Evolutionary conservation across 2,329 filamentous ascomycete genomes (phyloP).

Genomic region (Seiridium unicorne): DNA sequence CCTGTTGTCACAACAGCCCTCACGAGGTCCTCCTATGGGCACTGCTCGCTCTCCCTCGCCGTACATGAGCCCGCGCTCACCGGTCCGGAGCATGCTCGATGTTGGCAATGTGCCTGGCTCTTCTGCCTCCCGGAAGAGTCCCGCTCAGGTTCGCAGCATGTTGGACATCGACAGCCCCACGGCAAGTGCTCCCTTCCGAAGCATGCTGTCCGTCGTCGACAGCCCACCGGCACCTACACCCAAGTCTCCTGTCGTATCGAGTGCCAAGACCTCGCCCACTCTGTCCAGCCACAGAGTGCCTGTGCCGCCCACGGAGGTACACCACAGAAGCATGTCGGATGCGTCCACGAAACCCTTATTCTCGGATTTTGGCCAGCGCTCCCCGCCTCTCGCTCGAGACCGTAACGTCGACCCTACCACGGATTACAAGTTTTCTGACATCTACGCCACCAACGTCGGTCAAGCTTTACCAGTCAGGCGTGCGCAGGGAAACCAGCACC

Average conservation of each 20-base stretch:
- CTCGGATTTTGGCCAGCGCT: slow-evolving; percentile 42
- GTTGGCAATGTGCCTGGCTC: slow-evolving; percentile 33
- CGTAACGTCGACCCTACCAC: slow-evolving; percentile 41
- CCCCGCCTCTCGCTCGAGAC: slow-evolving; percentile 20
- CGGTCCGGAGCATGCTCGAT: slow-evolving; percentile 68
- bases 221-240: slow-evolving; percentile 33
- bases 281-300: slow-evolving; percentile 34
- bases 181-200: slow-evolving; percentile 46
- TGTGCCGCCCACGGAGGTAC: slow-evolving; percentile 25
- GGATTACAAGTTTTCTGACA: slow-evolving; percentile 62
- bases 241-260: slow-evolving; percentile 30
- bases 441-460: slow-evolving; percentile 50
- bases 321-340: slow-evolving; percentile 57
- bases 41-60: slow-evolving; percentile 50
- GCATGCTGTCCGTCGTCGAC: slow-evolving; percentile 60
- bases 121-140: too few relatives aligned
- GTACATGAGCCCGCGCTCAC: slow-evolving; percentile 58
- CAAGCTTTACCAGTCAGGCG: slow-evolving; percentile 43
- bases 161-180: too few relatives aligned
- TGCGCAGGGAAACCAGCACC: slow-evolving; percentile 23
- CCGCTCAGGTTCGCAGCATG: too few relatives aligned
- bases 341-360: slow-evolving; percentile 41
- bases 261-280: slow-evolving; percentile 46
- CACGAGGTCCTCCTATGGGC: slow-evolving; percentile 17
- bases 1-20: slow-evolving; percentile 21